A percentile compares a stretch with the other conserved stretches of the same genome.
Evolutionary conservation across 148 eudicot genomes (phyloP).

Genomic region (Heliosperma pusillum): DNA sequence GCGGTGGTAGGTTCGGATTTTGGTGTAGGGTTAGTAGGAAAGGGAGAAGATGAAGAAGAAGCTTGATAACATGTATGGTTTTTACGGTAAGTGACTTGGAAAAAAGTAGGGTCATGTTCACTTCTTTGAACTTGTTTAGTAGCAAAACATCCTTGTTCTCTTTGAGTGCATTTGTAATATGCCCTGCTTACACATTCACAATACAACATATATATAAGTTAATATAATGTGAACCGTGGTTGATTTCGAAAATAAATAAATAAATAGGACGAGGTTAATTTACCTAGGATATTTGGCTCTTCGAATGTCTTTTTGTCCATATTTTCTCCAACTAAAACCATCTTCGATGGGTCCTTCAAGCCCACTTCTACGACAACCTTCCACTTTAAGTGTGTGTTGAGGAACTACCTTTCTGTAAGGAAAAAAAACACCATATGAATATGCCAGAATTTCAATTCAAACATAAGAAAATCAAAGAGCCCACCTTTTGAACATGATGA

Average conservation of each 20-base stretch:
- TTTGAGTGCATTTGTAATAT: constrained; percentile 36
- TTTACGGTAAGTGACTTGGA: constrained; percentile 36
- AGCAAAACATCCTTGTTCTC: constrained; percentile 32
- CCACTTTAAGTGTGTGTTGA: constrained; percentile 16
- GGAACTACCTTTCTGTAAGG: constrained; percentile 24
- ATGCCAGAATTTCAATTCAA: not conserved
- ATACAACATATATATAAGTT: not conserved
- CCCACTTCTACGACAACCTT: constrained; percentile 28
- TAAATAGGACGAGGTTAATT: not conserved
- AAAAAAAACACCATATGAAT: not conserved
- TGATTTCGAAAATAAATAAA: too few relatives aligned
- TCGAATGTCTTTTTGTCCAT: constrained; percentile 48
- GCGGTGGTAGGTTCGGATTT: constrained; percentile 24
- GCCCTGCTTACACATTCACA: constrained; percentile 6
- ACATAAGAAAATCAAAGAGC: too few relatives aligned
- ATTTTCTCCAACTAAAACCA: constrained; percentile 49
- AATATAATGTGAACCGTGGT: too few relatives aligned
- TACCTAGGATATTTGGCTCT: constrained; percentile 41
- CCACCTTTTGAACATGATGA: too few relatives aligned
- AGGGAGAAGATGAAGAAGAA: constrained; percentile 9
- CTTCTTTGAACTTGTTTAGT: constrained; percentile 43
- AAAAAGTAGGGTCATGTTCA: constrained; percentile 38
- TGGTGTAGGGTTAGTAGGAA: not conserved
- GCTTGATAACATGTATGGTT: constrained; percentile 33
- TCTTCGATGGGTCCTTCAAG: constrained; percentile 41